Conservation (phyloP, 2,329 filamentous ascomycete genomes). For the Ophiognomonia clavigignenti-juglandacearum region DNA sequence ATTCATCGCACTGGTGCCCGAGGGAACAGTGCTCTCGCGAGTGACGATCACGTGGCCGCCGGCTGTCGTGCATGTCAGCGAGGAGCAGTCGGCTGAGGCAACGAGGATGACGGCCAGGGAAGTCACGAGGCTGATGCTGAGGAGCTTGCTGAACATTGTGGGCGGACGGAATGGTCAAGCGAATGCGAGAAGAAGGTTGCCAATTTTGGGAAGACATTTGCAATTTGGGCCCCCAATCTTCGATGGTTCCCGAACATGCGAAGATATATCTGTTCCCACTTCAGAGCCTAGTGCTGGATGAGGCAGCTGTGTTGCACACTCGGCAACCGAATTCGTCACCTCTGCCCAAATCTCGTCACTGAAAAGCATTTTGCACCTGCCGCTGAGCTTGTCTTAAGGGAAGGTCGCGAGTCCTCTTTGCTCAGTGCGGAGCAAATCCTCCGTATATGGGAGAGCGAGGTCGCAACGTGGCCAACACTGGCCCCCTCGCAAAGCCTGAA, state of each 20-base stretch:
- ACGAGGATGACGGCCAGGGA: neutral
- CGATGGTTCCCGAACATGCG: too few relatives aligned
- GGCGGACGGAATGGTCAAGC: too few relatives aligned
- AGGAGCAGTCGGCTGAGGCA: neutral
- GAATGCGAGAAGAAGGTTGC: too few relatives aligned
- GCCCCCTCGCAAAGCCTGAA: too few relatives aligned
- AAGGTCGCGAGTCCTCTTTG: too few relatives aligned
- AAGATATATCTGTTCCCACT: neutral
- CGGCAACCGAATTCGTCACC: neutral
- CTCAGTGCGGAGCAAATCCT: too few relatives aligned
- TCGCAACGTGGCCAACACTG: too few relatives aligned
- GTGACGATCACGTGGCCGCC: conserved; percentile 32
- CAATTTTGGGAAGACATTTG: too few relatives aligned
- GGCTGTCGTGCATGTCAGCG: neutral
- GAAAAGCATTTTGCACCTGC: too few relatives aligned
- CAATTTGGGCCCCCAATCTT: too few relatives aligned
- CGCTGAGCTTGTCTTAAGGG: too few relatives aligned
- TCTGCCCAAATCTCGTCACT: neutral
- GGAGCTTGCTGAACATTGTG: neutral
- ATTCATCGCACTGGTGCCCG: conserved; percentile 30
- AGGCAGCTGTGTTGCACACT: neutral
- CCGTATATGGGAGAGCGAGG: too few relatives aligned
- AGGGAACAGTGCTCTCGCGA: conserved; percentile 31
- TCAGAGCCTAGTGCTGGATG: neutral
- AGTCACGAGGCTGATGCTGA: neutral